Percentiles rank a stretch among this genome's conserved stretches.
Conservation (phyloP, 495 filamentous ascomycete species). For the Podospora didyma region DNA sequence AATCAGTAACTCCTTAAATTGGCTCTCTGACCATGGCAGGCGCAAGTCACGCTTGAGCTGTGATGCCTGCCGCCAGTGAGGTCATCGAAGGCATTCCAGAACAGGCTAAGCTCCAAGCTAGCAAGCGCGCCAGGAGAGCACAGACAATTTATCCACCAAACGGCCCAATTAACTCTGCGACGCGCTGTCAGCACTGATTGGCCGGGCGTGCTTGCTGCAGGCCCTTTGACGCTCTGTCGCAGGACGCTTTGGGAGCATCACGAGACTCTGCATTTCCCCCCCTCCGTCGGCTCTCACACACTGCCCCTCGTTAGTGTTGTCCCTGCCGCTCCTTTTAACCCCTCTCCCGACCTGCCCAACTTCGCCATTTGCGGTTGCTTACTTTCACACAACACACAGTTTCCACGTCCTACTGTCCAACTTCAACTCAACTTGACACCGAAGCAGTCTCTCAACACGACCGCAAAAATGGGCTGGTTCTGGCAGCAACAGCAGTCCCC, state of each 20-base stretch:
- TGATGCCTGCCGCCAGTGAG: constrained; percentile 6
- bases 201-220: neutral
- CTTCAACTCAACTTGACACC: neutral
- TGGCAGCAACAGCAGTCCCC: constrained; percentile 35
- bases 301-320: constrained; percentile 1
- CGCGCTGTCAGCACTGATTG: neutral
- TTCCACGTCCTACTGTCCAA: neutral
- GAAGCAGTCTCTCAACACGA: neutral
- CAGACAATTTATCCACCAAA: neutral
- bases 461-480: constrained; percentile 49
- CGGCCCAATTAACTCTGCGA: neutral
- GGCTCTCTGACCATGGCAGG: neutral
- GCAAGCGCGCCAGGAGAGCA: neutral
- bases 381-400: neutral
- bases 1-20: too few species aligned
- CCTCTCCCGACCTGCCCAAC: neutral
- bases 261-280: constrained; percentile 2
- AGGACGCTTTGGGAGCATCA: neutral
- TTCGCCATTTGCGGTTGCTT: neutral
- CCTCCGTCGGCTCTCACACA: too few species aligned
- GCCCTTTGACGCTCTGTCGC: neutral
- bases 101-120: constrained; percentile 3
- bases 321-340: neutral
- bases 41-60: neutral
- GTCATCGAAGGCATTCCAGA: constrained; percentile 9